These are phyloP conservation scores for Hyaloscypha bicolor DNA, from an alignment of 495 filamentous ascomycete species.

Conservation along the genomic window DNA sequence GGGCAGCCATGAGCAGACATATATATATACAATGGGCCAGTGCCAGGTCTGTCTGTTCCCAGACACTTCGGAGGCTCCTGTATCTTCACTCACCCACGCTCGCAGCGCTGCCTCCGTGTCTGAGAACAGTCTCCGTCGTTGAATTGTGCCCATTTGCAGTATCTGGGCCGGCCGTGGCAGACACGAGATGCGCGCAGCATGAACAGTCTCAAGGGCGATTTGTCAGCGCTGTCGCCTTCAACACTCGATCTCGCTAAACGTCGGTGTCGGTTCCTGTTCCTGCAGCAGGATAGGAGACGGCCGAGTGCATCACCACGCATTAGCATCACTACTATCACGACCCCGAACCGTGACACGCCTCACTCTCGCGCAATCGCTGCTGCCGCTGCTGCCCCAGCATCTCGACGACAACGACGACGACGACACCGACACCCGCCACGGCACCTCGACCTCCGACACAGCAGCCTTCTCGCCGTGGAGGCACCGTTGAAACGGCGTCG, in stretches of 20 bases:
- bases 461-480: conserved; percentile 19
- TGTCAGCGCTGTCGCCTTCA: not conserved
- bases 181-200: not conserved
- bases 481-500: conserved; percentile 37
- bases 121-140: not conserved
- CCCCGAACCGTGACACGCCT: not conserved
- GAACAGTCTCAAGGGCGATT: not conserved
- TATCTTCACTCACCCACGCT: not conserved
- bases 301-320: not conserved
- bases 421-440: conserved; percentile 1
- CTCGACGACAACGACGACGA: not conserved
- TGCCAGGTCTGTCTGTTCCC: conserved; percentile 3
- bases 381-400: not conserved
- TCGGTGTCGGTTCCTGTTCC: not conserved
- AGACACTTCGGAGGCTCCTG: not conserved
- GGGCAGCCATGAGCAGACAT: not conserved
- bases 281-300: conserved; percentile 1
- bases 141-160: not conserved
- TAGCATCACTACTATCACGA: not conserved
- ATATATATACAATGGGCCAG: not conserved
- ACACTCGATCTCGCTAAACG: not conserved
- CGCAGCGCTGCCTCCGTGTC: not conserved
- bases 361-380: not conserved
- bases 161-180: no score
- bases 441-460: not conserved